phyloP scores from a whole-genome alignment of 2,329 filamentous ascomycete species.

The Paramyrothecium sp. region DNA sequence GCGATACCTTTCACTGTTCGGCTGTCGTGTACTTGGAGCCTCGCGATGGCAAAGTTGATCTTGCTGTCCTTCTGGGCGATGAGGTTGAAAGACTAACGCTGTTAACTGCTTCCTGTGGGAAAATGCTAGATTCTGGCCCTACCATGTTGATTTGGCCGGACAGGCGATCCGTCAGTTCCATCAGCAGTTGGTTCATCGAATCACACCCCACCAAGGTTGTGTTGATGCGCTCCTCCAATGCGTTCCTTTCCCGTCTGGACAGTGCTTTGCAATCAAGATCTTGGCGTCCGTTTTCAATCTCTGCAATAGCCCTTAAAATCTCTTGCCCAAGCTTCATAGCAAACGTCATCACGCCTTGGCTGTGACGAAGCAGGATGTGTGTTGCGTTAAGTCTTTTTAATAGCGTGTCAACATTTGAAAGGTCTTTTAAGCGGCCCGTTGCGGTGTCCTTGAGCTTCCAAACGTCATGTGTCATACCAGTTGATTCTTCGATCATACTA shows the following conservation, averaged over 20 bases:
- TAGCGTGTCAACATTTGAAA: slow-evolving; percentile 4
- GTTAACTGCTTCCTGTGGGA: neutral
- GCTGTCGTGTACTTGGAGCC: slow-evolving; percentile 4
- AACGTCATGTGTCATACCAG: slow-evolving; percentile 2
- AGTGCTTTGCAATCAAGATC: slow-evolving; percentile 1
- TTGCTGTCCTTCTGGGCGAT: slow-evolving; percentile 8
- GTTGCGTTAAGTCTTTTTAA: slow-evolving; percentile 5
- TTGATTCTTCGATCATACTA: slow-evolving; percentile 5
- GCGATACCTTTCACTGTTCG: slow-evolving; percentile 3
- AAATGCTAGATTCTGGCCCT: neutral
- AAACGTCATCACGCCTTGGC: slow-evolving; percentile 3
- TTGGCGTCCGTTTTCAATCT: slow-evolving; percentile 2
- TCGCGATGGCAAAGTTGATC: slow-evolving; percentile 5
- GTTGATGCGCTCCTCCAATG: slow-evolving; percentile 2
- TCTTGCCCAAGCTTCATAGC: slow-evolving; percentile 1
- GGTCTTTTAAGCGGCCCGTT: neutral
- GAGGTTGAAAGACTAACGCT: slow-evolving; percentile 4
- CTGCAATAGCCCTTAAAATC: neutral
- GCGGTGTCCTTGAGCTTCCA: slow-evolving; percentile 2
- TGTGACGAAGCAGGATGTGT: slow-evolving; percentile 6
- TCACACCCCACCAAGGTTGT: slow-evolving; percentile 1
- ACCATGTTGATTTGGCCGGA: slow-evolving; percentile 8
- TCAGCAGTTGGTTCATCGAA: slow-evolving; percentile 1
- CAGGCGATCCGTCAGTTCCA: slow-evolving; percentile 3
- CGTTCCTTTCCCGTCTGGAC: neutral